Conservation (phyloP, 2,329 filamentous ascomycete species). For the Phialemonium atrogriseum region DNA sequence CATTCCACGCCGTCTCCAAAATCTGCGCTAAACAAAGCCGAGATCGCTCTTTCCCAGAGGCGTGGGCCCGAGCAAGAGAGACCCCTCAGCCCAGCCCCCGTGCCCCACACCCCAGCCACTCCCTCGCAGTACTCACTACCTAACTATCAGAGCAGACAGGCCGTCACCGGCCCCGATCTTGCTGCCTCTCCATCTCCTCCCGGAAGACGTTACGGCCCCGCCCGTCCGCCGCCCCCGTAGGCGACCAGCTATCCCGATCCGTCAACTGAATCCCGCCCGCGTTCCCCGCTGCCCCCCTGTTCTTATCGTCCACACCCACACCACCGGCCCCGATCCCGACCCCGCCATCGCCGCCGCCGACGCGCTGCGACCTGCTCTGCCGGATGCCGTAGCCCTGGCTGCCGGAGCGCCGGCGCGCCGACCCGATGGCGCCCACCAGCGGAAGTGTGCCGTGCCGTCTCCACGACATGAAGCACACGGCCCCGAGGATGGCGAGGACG, state of each 20-base stretch:
- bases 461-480: conserved; percentile 17
- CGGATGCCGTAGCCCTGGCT: conserved; percentile 19
- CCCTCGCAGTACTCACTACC: too few relatives aligned
- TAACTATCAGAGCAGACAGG: background rate
- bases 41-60: too few relatives aligned
- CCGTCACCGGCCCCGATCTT: conserved; percentile 8
- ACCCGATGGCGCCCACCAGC: conserved; percentile 10
- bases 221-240: conserved; percentile 7
- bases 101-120: too few relatives aligned
- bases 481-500: conserved; percentile 9
- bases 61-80: too few relatives aligned
- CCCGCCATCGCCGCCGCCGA: conserved; percentile 6
- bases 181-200: conserved; percentile 26
- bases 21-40: too few relatives aligned
- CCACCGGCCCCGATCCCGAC: conserved; percentile 2
- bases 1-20: too few relatives aligned
- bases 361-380: conserved; percentile 15
- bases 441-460: conserved; percentile 15
- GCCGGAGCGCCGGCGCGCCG: conserved; percentile 6
- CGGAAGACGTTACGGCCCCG: conserved; percentile 27
- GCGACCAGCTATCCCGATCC: conserved; percentile 21
- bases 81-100: too few relatives aligned
- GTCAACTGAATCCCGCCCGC: conserved; percentile 19
- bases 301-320: conserved; percentile 7
- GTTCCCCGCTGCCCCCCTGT: conserved; percentile 6